phyloP scores from a whole-genome alignment of 768 basidiomycete genomes.

The Mycena leptocephala region DNA sequence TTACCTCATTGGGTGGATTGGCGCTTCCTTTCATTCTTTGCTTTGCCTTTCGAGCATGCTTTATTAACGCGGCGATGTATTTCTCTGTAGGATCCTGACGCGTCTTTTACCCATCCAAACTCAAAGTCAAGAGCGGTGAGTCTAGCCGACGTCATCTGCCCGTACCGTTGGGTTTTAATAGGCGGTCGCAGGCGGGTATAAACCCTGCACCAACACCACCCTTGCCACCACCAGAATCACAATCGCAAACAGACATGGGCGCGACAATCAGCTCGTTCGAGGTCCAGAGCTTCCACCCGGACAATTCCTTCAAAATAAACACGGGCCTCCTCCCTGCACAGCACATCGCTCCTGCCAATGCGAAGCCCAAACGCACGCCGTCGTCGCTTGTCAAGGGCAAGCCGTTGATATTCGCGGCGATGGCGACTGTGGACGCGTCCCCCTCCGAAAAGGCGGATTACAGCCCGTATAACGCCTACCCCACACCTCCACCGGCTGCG shows the following conservation, averaged over 20 bases:
- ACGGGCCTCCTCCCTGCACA: conserved; percentile 31
- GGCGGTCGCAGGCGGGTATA: conserved; percentile 18
- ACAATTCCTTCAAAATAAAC: conserved; percentile 33
- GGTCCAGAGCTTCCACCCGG: conserved; percentile 33
- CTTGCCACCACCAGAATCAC: conserved; percentile 11
- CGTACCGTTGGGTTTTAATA: conserved; percentile 25
- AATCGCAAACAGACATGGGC: conserved; percentile 29
- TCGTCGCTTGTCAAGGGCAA: conserved; percentile 56
- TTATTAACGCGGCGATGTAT: conserved; percentile 33
- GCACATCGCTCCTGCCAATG: conserved; percentile 13
- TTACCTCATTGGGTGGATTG: conserved; percentile 29
- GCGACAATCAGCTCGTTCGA: conserved; percentile 38
- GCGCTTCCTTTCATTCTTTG: conserved; percentile 29
- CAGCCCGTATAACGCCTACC: conserved; percentile 28
- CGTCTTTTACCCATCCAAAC: conserved; percentile 22
- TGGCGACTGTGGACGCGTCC: conserved; percentile 49
- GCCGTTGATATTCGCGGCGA: conserved; percentile 78
- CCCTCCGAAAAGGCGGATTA: conserved; percentile 38
- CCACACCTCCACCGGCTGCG: conserved; percentile 14
- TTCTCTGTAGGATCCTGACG: conserved; percentile 34
- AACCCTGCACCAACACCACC: conserved; percentile 12
- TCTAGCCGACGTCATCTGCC: conserved; percentile 31
- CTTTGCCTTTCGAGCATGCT: conserved; percentile 28
- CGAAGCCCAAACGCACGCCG: conserved; percentile 31
- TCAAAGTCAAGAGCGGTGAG: conserved; percentile 31